Evolutionary conservation across 163 green algal genomes (phyloP), one percentile per base, ranked within the genome.

Genomic region (Coccomyxa subellipsoidea): DNA sequence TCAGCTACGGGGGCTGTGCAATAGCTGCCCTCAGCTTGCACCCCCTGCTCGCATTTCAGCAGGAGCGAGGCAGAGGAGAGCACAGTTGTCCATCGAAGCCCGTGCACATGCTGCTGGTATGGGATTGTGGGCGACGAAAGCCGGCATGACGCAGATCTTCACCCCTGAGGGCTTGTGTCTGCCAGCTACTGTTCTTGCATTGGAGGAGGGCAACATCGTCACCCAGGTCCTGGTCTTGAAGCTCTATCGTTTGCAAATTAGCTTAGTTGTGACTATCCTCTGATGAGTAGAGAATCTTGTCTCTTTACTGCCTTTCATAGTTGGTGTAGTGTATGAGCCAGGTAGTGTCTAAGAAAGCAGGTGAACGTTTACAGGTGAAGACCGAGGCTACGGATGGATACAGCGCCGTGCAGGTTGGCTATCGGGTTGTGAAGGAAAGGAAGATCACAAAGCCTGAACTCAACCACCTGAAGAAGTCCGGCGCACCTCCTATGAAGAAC

Each of bases 131-230:
- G 96, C 94, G 39, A 98, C 94, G 37, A 99, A 99, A 91, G 97
- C 96, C 10, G 96, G 96, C 83, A 99, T 99, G 97, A 98, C 97
- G 80, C 90, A 92, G 77, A 94, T 95, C 72, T 98, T 99, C 86
- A 97, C 88, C 23, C 86, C 91, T 9, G 90, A 98, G 40, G 97
- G 97, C 75, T 77, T 93, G 36, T 89, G 89, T 34, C 82, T 98
- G 25, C 93, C 95, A 1, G 93, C 92, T 53, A 98, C 97, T 40
- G 94, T 99, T 2, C 96, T 99, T 78, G 94, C 92, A 2, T 82
- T 99, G 38, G 93, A 97, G 82, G 85, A 92, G 37, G 94, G 95
- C 77, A 99, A 98, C 85, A 87, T 96, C 32, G 96, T 99, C 10
- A 98, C 96, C 4, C 88, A 94, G 88, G 88, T 99, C 8, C 98